Conservation (phyloP, 331 rosid genomes). For the Dryas integrifolia region DNA sequence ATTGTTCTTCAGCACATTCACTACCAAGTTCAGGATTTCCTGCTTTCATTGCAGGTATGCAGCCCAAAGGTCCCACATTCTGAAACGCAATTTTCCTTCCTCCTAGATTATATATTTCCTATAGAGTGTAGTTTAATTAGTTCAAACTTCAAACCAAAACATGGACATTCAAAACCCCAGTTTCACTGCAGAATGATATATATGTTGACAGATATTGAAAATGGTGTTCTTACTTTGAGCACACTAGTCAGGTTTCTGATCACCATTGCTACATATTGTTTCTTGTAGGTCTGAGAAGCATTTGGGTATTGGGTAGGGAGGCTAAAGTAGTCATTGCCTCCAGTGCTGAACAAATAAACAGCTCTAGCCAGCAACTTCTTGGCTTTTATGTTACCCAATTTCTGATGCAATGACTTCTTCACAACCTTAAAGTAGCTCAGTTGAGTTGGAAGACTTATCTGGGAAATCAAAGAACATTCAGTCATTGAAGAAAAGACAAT, state of each 20-base stretch:
- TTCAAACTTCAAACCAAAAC: too few species aligned
- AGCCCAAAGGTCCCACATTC: slow-evolving; percentile 16
- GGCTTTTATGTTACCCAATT: slow-evolving; percentile 32
- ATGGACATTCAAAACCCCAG: too few species aligned
- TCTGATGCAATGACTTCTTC: slow-evolving; percentile 23
- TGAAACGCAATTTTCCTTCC: slow-evolving; percentile 22
- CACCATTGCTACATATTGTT: background rate
- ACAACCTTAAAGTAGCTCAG: slow-evolving; percentile 33
- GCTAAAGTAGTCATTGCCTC: slow-evolving; percentile 40
- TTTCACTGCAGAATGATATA: too few species aligned
- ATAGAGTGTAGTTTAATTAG: background rate
- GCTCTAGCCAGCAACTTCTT: slow-evolving; percentile 32
- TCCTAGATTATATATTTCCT: slow-evolving; percentile 11
- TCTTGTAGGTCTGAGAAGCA: background rate
- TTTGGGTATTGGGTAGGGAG: background rate
- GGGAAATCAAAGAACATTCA: background rate
- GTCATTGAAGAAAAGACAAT: too few species aligned
- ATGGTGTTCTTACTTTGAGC: slow-evolving; percentile 6
- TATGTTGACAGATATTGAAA: too few species aligned
- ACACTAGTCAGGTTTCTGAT: slow-evolving; percentile 14
- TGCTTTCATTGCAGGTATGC: slow-evolving; percentile 5
- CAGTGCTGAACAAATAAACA: slow-evolving; percentile 39
- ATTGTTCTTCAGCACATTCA: slow-evolving; percentile 1
- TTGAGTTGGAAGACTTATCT: slow-evolving; percentile 39
- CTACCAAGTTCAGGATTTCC: background rate